Percentiles rank a stretch among this genome's conserved stretches.
phyloP scores from a whole-genome alignment of 169 alveolate genomes.

The Plasmodium reichenowi region DNA sequence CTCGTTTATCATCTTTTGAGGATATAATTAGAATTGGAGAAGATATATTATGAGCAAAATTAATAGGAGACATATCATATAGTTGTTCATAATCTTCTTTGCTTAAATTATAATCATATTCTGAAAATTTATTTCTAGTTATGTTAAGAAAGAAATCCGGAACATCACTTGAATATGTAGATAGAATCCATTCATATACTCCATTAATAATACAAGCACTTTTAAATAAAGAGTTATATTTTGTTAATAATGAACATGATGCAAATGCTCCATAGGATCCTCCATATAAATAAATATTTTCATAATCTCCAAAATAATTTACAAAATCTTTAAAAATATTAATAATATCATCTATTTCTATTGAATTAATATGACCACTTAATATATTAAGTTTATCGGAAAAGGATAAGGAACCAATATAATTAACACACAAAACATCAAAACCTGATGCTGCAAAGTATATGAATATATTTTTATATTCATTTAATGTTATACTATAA shows the following conservation, averaged over 20 bases:
- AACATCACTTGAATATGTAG: slow-evolving; percentile 58
- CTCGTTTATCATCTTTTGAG: slow-evolving; percentile 63
- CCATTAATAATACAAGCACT: slow-evolving; percentile 70
- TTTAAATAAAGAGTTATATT: slow-evolving; percentile 47
- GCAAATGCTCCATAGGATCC: slow-evolving; percentile 63
- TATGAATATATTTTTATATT: slow-evolving; percentile 38
- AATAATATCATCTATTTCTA: slow-evolving; percentile 60
- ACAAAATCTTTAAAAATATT: slow-evolving; percentile 16
- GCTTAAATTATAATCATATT: slow-evolving; percentile 24
- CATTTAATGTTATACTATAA: slow-evolving; percentile 21
- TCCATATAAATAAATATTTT: slow-evolving; percentile 53
- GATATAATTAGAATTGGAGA: slow-evolving; percentile 57
- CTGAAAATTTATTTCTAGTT: slow-evolving; percentile 15
- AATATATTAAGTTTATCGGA: slow-evolving; percentile 30
- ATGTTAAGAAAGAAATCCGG: slow-evolving; percentile 48
- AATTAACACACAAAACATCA: slow-evolving; percentile 61
- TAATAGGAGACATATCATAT: slow-evolving; percentile 44
- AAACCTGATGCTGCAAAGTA: slow-evolving; percentile 73
- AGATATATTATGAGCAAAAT: slow-evolving; percentile 33
- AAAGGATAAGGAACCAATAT: slow-evolving; percentile 38
- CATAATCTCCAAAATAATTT: slow-evolving; percentile 49
- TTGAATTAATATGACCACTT: slow-evolving; percentile 44
- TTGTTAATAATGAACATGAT: slow-evolving; percentile 52
- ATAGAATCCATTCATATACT: slow-evolving; percentile 39
- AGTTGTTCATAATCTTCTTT: slow-evolving; percentile 11